These are phyloP conservation scores for Rhodotorula diobovata DNA, from an alignment of 768 basidiomycete genomes.

Conservation along the genomic window DNA sequence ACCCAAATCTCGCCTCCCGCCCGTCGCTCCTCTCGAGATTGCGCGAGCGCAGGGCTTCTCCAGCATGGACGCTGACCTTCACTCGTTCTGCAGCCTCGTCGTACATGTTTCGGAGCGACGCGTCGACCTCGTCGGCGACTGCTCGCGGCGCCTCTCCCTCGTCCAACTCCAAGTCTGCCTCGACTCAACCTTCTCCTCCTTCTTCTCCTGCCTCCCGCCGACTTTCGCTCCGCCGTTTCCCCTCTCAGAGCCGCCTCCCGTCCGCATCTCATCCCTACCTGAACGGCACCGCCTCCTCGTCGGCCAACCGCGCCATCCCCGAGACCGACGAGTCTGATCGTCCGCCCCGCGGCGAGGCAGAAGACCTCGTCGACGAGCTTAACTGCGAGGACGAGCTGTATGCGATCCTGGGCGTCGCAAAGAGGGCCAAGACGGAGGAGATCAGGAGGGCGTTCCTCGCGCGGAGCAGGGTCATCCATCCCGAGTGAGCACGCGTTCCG, in stretches of 20 bases:
- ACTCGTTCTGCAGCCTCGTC: slow-evolving; percentile 7
- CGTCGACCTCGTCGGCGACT: not conserved
- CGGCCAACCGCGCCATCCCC: not conserved
- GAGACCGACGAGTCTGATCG: not conserved
- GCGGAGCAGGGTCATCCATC: slow-evolving; percentile 72
- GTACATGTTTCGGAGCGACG: slow-evolving; percentile 11
- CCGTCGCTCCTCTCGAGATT: not conserved
- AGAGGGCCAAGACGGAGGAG: slow-evolving; percentile 58
- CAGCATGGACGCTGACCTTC: not conserved
- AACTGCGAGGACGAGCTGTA: slow-evolving; percentile 59
- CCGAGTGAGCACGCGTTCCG: slow-evolving; percentile 60
- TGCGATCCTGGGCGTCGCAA: slow-evolving; percentile 63
- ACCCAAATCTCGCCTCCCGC: too few species aligned
- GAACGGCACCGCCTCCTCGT: not conserved
- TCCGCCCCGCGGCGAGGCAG: slow-evolving; percentile 8
- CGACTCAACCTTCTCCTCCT: not conserved
- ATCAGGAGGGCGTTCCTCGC: slow-evolving; percentile 71
- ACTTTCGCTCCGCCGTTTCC: slow-evolving; percentile 12
- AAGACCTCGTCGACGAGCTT: slow-evolving; percentile 22
- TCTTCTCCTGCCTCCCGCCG: not conserved
- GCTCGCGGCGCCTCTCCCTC: not conserved
- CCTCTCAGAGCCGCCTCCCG: not conserved
- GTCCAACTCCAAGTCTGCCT: too few species aligned
- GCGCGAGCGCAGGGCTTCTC: not conserved
- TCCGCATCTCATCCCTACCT: not conserved